These are phyloP conservation scores for Adiantum capillusveneris DNA, from an alignment of 75 land plant genomes.

Conservation along the genomic window DNA sequence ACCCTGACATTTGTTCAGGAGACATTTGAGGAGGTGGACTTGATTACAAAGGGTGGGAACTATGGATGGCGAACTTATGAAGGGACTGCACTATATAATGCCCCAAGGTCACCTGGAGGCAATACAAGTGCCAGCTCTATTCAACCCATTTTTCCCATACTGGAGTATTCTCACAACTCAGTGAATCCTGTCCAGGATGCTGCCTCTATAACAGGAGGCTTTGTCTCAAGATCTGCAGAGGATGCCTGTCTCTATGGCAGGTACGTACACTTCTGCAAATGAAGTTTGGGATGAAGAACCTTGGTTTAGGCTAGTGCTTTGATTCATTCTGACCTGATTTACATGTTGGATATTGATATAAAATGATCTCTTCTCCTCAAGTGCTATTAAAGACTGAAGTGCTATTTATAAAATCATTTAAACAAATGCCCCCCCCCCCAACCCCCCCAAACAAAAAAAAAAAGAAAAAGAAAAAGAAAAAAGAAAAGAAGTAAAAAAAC, in stretches of 20 bases:
- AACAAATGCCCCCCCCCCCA: too few relatives aligned
- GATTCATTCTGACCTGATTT: too few relatives aligned
- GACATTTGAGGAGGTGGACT: slow-evolving; percentile 75
- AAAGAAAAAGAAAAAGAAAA: too few relatives aligned
- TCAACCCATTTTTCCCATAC: slow-evolving; percentile 56
- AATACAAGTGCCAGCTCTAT: slow-evolving; percentile 52
- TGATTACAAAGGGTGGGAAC: slow-evolving; percentile 86
- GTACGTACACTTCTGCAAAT: slow-evolving; percentile 39
- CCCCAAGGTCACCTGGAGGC: slow-evolving; percentile 42
- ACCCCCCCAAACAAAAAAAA: too few relatives aligned
- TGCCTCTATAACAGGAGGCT: slow-evolving; percentile 80
- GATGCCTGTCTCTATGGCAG: slow-evolving; percentile 92
- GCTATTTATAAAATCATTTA: too few relatives aligned
- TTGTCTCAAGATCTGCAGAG: slow-evolving; percentile 59
- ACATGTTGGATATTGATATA: too few relatives aligned
- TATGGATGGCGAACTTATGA: slow-evolving; percentile 96
- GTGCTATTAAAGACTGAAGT: too few relatives aligned
- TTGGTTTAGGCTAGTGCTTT: too few relatives aligned
- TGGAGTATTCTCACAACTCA: slow-evolving; percentile 57
- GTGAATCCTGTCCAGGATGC: slow-evolving; percentile 40
- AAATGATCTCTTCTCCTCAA: too few relatives aligned
- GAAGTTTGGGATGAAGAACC: too few relatives aligned
- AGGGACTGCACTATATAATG: slow-evolving; percentile 36
- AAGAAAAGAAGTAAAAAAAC: too few relatives aligned
- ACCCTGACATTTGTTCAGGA: slow-evolving; percentile 57